phyloP scores from a whole-genome alignment of 1,284 basidiomycete genomes.

The Hypsizygus ulmarius region DNA sequence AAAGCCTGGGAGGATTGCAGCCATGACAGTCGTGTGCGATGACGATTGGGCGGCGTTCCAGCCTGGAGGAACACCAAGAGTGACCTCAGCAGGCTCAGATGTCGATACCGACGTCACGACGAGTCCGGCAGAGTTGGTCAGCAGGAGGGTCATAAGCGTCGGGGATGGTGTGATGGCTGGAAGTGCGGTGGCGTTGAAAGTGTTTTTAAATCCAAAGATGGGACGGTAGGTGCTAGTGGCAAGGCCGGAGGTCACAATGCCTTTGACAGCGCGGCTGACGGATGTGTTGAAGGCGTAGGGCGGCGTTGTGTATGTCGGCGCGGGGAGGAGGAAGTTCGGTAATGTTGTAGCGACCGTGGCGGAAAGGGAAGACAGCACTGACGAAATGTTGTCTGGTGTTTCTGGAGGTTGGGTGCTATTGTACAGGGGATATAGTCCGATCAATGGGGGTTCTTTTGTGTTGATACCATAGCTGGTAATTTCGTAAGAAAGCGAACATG shows the following conservation, averaged over 20 bases:
- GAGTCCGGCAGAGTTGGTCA: slow-evolving; percentile 44
- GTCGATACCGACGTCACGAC: slow-evolving; percentile 45
- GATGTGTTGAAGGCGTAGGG: slow-evolving; percentile 74
- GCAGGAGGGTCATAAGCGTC: slow-evolving; percentile 41
- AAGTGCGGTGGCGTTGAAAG: slow-evolving; percentile 41
- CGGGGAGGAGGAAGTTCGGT: slow-evolving; percentile 72
- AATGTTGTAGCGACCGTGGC: slow-evolving; percentile 68
- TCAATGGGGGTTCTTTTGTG: slow-evolving; percentile 65
- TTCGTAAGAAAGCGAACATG: slow-evolving; percentile 2
- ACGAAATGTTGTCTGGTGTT: slow-evolving; percentile 42
- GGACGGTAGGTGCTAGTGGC: slow-evolving; percentile 69
- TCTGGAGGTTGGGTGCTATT: slow-evolving; percentile 44
- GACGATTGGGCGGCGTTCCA: slow-evolving; percentile 26
- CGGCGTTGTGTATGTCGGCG: slow-evolving; percentile 64
- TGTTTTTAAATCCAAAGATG: slow-evolving; percentile 37
- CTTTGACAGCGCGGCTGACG: slow-evolving; percentile 49
- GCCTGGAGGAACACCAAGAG: slow-evolving; percentile 52
- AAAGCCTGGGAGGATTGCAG: slow-evolving; percentile 4
- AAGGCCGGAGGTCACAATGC: slow-evolving; percentile 55
- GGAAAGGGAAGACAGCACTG: slow-evolving; percentile 60
- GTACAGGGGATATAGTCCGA: slow-evolving; percentile 65
- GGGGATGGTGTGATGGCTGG: slow-evolving; percentile 44
- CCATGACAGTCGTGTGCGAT: slow-evolving; percentile 7
- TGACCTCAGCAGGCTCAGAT: slow-evolving; percentile 35
- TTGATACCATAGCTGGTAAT: slow-evolving; percentile 66